Evolutionary conservation across 1,284 basidiomycete species (phyloP).

Genomic region (Ustanciosporium gigantosporum): DNA sequence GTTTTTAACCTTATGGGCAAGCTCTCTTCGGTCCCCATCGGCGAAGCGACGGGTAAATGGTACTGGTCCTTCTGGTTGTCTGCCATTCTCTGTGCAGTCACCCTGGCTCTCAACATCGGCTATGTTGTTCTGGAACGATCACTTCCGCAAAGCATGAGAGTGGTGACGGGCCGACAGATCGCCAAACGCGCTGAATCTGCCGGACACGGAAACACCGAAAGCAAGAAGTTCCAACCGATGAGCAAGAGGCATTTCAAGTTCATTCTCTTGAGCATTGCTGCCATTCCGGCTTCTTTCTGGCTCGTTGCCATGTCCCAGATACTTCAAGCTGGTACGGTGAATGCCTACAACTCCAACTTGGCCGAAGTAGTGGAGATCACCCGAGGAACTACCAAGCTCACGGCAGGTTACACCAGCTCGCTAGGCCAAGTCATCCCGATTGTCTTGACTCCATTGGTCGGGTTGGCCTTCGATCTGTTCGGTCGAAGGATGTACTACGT

Average conservation of each 20-base stretch:
- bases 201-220: neutral
- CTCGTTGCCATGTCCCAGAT: conserved; percentile 51
- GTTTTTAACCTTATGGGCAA: conserved; percentile 42
- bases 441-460: conserved; percentile 62
- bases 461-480: conserved; percentile 48
- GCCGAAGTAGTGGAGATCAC: conserved; percentile 63
- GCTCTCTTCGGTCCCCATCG: conserved; percentile 60
- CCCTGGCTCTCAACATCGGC: conserved; percentile 47
- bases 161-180: conserved; percentile 44
- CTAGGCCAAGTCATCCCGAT: conserved; percentile 63
- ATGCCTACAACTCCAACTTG: conserved; percentile 62
- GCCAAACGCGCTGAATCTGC: neutral
- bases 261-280: conserved; percentile 9
- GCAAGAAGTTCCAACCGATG: conserved; percentile 2
- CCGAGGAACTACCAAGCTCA: conserved; percentile 60
- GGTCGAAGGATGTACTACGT: conserved; percentile 50
- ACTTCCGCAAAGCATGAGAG: conserved; percentile 56
- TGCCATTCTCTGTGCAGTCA: conserved; percentile 52
- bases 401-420: conserved; percentile 63
- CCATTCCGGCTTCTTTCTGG: conserved; percentile 55
- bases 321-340: conserved; percentile 61
- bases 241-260: conserved; percentile 4
- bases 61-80: conserved; percentile 63
- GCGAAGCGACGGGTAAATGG: conserved; percentile 59
- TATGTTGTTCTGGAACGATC: conserved; percentile 60